Evolutionary conservation across 345 rosid species (phyloP), one percentile per base, ranked within the genome.

Genomic region (Moricandia moricandioides): DNA sequence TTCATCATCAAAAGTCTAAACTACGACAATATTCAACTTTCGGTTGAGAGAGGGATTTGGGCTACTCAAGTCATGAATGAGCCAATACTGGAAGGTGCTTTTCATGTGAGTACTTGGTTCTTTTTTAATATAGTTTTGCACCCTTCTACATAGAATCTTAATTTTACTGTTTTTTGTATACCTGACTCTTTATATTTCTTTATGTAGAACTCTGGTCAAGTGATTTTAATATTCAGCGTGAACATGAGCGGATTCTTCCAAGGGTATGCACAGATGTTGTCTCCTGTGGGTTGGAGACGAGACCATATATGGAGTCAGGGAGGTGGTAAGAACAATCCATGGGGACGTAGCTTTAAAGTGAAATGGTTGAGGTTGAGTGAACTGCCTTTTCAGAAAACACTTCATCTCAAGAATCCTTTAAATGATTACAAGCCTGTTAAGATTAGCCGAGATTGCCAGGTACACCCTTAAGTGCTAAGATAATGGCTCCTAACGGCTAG

Each of bases 21-120:
- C 72, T 87, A 87, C 79, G 83, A 88, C 24, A 94, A 94, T 70
- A 83, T 94, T 79, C 94, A 81, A 82, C 84, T 83, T 29, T 89
- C 98, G 51, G 74, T 91, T 8, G 88, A 88, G 79, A 89, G 76
- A 80, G 98, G 94, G 67, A 87, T 91, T 64, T 94, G 97, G 98
- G 98, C 98, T 73, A 94, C 98, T 79, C 97, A 94, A 83, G 97
- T 94, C 66, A 91, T 89, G 97, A 94, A 94, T 83, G 98, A 94
- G 84, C 97, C 97, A 67, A 91, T 94, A 75, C 65, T 89, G 84
- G 96, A 94, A 80, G 98, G 91, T 55, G 96, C 96, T 74, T 94
- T 91, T 88, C 84, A 79, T 82, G 97, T 91, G 84, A 91, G 92
- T 78, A 37, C 59, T 21, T 21, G 24, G 24, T 21, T 21, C 69